Conservation (phyloP, 2,329 filamentous ascomycete genomes). For the Microsporum canis region DNA sequence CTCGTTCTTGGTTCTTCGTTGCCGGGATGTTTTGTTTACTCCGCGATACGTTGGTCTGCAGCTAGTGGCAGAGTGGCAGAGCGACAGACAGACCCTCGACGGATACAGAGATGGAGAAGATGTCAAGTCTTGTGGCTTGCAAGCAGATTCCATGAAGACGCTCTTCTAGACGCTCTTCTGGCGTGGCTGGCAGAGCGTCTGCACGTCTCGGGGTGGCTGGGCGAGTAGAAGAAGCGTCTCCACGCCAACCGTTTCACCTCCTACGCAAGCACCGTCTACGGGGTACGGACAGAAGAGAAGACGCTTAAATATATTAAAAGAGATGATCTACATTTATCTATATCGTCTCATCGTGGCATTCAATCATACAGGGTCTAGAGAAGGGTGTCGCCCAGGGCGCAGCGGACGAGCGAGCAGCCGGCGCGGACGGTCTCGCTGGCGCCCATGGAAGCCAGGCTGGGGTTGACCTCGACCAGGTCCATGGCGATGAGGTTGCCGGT, state of each 20-base stretch:
- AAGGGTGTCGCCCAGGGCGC: conserved; percentile 82
- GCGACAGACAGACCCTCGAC: too few relatives aligned
- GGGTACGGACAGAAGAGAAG: neutral
- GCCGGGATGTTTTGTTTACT: neutral
- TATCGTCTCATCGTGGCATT: neutral
- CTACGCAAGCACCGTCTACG: neutral
- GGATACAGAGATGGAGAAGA: too few relatives aligned
- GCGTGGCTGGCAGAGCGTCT: too few relatives aligned
- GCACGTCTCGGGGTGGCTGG: neutral
- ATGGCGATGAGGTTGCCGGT: conserved; percentile 68
- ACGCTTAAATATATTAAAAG: neutral
- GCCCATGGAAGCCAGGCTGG: conserved; percentile 55
- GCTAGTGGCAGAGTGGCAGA: too few relatives aligned
- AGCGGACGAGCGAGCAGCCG: conserved; percentile 81
- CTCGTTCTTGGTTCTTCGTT: neutral
- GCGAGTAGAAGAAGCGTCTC: neutral
- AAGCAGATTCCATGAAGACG: too few relatives aligned
- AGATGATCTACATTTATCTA: neutral
- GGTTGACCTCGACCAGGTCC: conserved; percentile 75
- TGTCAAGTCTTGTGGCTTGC: too few relatives aligned
- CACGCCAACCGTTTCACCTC: too few relatives aligned
- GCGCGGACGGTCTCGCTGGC: conserved; percentile 79
- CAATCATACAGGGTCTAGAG: conserved; percentile 41
- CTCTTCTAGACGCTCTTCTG: too few relatives aligned
- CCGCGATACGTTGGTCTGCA: neutral